Conservation (phyloP, 192 early-diverging fungal genomes). For the Coemansia sp. region DNA sequence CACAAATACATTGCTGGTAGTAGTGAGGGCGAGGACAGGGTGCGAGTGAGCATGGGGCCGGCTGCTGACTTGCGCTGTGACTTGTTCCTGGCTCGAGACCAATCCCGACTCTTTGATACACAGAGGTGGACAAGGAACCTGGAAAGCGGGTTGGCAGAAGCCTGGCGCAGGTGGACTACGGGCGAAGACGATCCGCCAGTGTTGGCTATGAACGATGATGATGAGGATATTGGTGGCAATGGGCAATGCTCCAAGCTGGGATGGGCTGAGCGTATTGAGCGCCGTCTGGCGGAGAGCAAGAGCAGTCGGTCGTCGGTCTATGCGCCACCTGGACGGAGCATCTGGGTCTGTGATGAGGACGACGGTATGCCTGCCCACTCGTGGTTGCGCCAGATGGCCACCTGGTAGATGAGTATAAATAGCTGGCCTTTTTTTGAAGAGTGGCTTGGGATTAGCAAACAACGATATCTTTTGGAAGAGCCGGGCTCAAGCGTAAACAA, state of each 20-base stretch:
- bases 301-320: constrained; percentile 11
- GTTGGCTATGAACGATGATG: neutral
- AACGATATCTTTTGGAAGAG: no score
- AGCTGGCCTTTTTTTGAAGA: no score
- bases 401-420: constrained; percentile 12
- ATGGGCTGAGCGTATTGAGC: constrained; percentile 35
- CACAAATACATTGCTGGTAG: constrained; percentile 9
- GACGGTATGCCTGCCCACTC: constrained; percentile 49
- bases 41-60: constrained; percentile 37
- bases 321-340: constrained; percentile 41
- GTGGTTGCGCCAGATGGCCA: constrained; percentile 37
- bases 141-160: constrained; percentile 67
- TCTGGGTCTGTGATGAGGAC: constrained; percentile 50
- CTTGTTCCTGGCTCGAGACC: constrained; percentile 77
- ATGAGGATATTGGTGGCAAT: neutral
- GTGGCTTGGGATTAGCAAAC: neutral
- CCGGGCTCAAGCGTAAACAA: neutral
- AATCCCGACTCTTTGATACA: constrained; percentile 85
- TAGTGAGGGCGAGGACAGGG: constrained; percentile 7
- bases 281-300: constrained; percentile 9
- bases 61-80: constrained; percentile 63
- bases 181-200: constrained; percentile 37
- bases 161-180: constrained; percentile 68
- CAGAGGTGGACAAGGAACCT: constrained; percentile 78
- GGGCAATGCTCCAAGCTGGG: neutral